Percentiles rank a stretch among this genome's conserved stretches.
Conservation (phyloP, 139 green algal genomes). For the Volvox africanus region DNA sequence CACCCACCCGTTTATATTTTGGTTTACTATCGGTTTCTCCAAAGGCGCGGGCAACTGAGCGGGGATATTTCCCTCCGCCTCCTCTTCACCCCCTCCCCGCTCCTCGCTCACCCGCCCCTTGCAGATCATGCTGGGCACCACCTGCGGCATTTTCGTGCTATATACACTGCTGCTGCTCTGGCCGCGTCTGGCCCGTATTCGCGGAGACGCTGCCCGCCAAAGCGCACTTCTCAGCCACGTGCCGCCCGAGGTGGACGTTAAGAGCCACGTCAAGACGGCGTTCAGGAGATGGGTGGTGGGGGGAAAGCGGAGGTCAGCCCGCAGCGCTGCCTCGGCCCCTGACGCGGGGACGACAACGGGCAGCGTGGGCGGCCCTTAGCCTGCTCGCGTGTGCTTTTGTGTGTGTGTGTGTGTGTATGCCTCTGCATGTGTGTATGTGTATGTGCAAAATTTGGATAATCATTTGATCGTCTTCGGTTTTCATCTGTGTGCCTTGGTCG, state of each 20-base stretch:
- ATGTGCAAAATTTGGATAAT: neutral
- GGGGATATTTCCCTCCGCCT: no score
- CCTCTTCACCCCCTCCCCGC: no score
- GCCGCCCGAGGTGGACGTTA: constrained; percentile 38
- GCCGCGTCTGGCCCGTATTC: constrained; percentile 7
- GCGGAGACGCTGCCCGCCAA: neutral
- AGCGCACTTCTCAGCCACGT: constrained; percentile 39
- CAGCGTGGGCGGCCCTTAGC: no score
- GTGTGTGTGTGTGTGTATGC: neutral
- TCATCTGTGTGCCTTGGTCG: no score
- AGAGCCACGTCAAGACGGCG: neutral
- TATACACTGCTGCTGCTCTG: constrained; percentile 19
- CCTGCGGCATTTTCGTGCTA: neutral
- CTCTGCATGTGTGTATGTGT: neutral
- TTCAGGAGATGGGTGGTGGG: neutral
- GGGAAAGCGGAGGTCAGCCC: neutral
- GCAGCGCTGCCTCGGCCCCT: neutral
- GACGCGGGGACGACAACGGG: neutral
- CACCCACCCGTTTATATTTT: no score
- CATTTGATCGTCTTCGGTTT: no score
- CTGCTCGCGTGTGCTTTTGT: neutral
- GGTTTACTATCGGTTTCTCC: no score
- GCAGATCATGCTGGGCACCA: neutral
- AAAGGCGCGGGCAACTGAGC: no score
- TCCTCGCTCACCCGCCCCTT: no score